These are phyloP conservation scores for Plasmodium inui DNA, from an alignment of 169 alveolate species.

Conservation along the genomic window DNA sequence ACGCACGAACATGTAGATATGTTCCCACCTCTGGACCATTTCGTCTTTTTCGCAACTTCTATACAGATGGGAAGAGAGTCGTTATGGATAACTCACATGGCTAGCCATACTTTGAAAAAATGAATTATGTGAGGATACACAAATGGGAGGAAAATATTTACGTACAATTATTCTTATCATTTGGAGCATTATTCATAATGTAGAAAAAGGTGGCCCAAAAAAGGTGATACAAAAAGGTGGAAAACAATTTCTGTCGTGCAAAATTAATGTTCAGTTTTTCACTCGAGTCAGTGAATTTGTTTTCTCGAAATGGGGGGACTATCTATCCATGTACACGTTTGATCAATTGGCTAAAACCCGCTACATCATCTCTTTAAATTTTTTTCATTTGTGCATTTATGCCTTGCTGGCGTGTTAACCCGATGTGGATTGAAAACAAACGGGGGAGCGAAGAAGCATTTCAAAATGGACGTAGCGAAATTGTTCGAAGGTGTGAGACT, in stretches of 20 bases:
- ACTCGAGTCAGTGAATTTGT: not conserved
- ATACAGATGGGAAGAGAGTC: not conserved
- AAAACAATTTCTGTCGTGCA: not conserved
- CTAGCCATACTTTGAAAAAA: not conserved
- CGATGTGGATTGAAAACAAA: not conserved
- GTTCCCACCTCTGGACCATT: not conserved
- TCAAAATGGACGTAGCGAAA: not conserved
- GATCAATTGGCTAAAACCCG: not conserved
- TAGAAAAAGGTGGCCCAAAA: not conserved
- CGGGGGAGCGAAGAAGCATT: not conserved
- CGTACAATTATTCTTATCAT: not conserved
- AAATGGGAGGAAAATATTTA: not conserved
- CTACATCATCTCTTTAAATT: not conserved
- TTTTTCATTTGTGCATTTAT: not conserved
- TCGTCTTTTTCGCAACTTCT: not conserved
- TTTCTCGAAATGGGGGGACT: not conserved
- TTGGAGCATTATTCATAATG: not conserved
- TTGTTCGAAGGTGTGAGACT: not conserved
- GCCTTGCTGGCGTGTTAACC: not conserved
- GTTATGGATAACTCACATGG: not conserved
- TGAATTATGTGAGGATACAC: not conserved
- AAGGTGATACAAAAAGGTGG: not conserved
- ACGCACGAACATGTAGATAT: not conserved
- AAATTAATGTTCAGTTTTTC: not conserved
- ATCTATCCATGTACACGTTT: not conserved